Evolutionary conservation across 2,329 filamentous ascomycete genomes (phyloP).

Genomic region (Bipolaris victoriae): DNA sequence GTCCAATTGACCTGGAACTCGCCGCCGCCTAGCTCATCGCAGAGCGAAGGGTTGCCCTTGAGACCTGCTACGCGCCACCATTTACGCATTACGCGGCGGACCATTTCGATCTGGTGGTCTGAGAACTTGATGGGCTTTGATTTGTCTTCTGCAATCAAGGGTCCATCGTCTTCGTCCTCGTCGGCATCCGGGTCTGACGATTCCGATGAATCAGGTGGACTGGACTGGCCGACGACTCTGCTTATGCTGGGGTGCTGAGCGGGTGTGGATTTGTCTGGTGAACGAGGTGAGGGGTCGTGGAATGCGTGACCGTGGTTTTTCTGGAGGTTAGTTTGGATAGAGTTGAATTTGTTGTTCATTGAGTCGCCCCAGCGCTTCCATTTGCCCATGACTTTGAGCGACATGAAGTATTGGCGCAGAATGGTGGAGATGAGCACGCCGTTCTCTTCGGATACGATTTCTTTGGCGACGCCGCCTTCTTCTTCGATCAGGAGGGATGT

Average conservation of each 20-base stretch:
- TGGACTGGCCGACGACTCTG: slow-evolving; percentile 6
- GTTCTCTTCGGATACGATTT: slow-evolving; percentile 83
- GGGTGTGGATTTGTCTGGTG: not conserved
- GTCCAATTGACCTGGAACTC: slow-evolving; percentile 75
- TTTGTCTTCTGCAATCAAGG: slow-evolving; percentile 48
- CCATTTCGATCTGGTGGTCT: slow-evolving; percentile 61
- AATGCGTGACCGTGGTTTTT: slow-evolving; percentile 58
- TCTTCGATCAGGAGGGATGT: slow-evolving; percentile 74
- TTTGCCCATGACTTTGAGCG: slow-evolving; percentile 76
- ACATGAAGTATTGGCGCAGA: slow-evolving; percentile 90
- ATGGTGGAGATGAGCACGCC: slow-evolving; percentile 86
- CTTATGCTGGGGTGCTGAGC: slow-evolving; percentile 23
- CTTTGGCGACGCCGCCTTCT: slow-evolving; percentile 77
- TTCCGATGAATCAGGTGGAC: not conserved
- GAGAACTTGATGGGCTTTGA: slow-evolving; percentile 51
- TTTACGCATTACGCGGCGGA: slow-evolving; percentile 71
- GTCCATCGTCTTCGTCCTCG: slow-evolving; percentile 49
- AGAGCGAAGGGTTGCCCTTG: slow-evolving; percentile 54
- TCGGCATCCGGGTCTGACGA: slow-evolving; percentile 41
- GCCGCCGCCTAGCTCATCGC: slow-evolving; percentile 64
- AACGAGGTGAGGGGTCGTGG: slow-evolving; percentile 45
- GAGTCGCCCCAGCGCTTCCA: slow-evolving; percentile 75
- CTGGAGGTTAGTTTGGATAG: slow-evolving; percentile 68
- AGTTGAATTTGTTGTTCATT: slow-evolving; percentile 69
- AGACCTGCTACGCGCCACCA: slow-evolving; percentile 76